Base-by-base conservation (phyloP, 495 filamentous ascomycete genomes). In the Podospora comata region DNA sequence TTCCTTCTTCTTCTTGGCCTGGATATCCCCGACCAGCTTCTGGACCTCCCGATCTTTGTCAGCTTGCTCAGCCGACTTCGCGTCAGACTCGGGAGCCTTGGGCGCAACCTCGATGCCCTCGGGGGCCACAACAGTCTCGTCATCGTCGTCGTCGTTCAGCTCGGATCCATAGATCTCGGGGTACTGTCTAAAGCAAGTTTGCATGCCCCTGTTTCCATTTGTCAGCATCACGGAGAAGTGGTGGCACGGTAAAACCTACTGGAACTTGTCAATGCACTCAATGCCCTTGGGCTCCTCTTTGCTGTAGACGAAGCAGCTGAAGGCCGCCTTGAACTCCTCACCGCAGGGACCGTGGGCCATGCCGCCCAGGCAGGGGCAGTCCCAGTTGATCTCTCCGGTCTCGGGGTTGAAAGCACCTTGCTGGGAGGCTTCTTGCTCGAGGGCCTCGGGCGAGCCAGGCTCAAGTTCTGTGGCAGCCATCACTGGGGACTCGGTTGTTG, bases 341-440 rank as follows among this genome's bases (percentile, higher is more conserved):
- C 96, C 95, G 78, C 94, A 99, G 48, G 96, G 96, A 0, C 95
- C 95, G 79, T 97, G 84, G 9, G 95, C 95, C 95, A 99, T 99
- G 30, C 95, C 95, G 61, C 95, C 95, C 27, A 99, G 82, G 76
- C 95, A 99, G 20, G 96, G 95, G 79, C 95, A 99, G 76, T 97
- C 95, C 96, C 96, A 99, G 84, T 99, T 98, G 81, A 99, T 99
- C 85, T 98, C 95, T 70, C 95, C 95, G 9, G 95, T 99, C 84
- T 98, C 96, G 15, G 92, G 92, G 79, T 99, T 94, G 82, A 97
- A 99, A 0, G 95, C 95, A 23, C 94, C 95, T 77, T 97, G 87
- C 69, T 92, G 85, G 64, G 79, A 84, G 23, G 93, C 92, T 79
- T 97, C 92, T 60, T 91, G 86, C 78, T 95, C 90, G 18, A 95